These are phyloP conservation scores for Cordyceps fumosorosea DNA, from an alignment of 2,329 filamentous ascomycete species.

Conservation along the genomic window DNA sequence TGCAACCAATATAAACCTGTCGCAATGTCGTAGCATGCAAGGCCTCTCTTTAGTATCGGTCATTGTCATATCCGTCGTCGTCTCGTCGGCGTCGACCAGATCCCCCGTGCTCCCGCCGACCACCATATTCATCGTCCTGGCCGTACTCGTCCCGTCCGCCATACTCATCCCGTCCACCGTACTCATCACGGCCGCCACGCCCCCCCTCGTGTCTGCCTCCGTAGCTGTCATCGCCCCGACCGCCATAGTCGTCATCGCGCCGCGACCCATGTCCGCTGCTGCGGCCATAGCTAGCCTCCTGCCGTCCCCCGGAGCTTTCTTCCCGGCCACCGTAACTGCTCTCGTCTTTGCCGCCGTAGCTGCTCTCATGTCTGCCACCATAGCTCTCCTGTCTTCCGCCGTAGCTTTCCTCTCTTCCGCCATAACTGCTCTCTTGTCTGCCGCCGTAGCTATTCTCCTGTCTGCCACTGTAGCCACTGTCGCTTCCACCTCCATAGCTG, in stretches of 20 bases:
- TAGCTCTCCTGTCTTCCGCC: slow-evolving; percentile 21
- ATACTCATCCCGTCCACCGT: background rate
- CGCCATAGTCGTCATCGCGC: slow-evolving; percentile 1
- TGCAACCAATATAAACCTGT: background rate
- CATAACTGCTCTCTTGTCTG: slow-evolving; percentile 15
- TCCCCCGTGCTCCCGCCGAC: background rate
- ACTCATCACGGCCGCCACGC: background rate
- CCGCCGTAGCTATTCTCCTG: slow-evolving; percentile 13
- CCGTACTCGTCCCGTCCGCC: background rate
- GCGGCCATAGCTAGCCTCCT: slow-evolving; percentile 9
- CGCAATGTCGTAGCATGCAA: background rate
- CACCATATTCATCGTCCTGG: background rate
- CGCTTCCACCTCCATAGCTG: slow-evolving; percentile 13
- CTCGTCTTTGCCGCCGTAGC: slow-evolving; percentile 1
- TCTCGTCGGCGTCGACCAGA: background rate
- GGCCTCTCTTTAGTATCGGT: background rate
- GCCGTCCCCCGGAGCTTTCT: slow-evolving; percentile 18
- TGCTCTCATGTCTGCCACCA: background rate
- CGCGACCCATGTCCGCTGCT: slow-evolving; percentile 15
- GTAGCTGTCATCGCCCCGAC: slow-evolving; percentile 10
- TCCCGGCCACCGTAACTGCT: slow-evolving; percentile 11
- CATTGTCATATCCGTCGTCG: background rate
- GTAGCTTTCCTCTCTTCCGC: slow-evolving; percentile 1
- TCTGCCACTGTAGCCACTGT: slow-evolving; percentile 18
- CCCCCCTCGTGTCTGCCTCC: background rate